phyloP scores from a whole-genome alignment of 805 yeast genomes.

The Candida sphagnicola region DNA sequence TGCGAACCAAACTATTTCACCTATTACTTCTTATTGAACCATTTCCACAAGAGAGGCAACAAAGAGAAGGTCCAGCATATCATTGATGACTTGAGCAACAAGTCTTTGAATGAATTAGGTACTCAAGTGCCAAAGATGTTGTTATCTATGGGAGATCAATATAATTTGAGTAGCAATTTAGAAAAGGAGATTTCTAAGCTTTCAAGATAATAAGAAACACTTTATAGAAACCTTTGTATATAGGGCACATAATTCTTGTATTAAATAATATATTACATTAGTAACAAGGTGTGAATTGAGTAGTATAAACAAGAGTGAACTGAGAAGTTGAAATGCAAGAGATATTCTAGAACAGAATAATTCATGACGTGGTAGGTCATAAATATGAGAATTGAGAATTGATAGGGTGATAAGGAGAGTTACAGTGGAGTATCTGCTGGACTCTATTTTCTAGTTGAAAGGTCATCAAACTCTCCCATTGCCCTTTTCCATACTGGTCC shows the following conservation, averaged over 20 bases:
- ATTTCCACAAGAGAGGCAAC: constrained; percentile 31
- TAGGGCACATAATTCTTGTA: neutral
- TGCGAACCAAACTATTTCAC: constrained; percentile 47
- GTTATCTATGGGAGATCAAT: constrained; percentile 2
- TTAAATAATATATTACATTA: too few relatives aligned
- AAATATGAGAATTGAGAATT: too few relatives aligned
- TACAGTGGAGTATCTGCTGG: too few relatives aligned
- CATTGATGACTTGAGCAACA: constrained; percentile 33
- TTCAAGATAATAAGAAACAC: neutral
- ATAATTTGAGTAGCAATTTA: neutral
- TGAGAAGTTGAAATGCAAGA: neutral
- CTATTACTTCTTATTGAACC: constrained; percentile 42
- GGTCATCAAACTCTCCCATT: constrained; percentile 46
- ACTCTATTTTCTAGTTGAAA: neutral
- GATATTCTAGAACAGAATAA: neutral
- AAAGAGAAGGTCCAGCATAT: constrained; percentile 27
- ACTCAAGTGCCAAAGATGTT: constrained; percentile 35
- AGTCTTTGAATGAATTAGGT: constrained; percentile 32
- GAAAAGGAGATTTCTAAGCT: neutral
- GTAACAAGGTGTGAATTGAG: too few relatives aligned
- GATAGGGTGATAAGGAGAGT: neutral
- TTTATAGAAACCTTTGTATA: neutral
- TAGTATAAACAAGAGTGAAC: neutral
- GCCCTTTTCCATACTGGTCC: constrained; percentile 68
- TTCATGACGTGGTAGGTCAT: too few relatives aligned